Evolutionary conservation across 2,329 filamentous ascomycete genomes (phyloP), one percentile per base, ranked within the genome.

Genomic region (Diplocarpon mali): DNA sequence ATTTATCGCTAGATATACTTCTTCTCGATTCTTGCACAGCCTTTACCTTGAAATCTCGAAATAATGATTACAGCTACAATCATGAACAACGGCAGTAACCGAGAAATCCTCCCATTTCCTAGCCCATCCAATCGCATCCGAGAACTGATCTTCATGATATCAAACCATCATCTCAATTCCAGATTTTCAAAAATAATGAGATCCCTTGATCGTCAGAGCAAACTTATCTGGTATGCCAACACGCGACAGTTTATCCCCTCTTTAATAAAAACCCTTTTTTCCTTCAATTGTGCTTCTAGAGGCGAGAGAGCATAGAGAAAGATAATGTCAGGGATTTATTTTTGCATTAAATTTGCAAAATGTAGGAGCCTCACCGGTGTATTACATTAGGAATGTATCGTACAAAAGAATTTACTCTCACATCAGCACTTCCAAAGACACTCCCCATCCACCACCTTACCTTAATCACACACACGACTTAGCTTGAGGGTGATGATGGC

Each of bases 341-440:
- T 55, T 68, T 10, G 60, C 65, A n/a, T 59, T 57, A 34, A 65
- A n/a, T n/a, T n/a, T n/a, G n/a, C n/a, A 69, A 44, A 55, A 59
- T 0, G 64, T 69, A 20, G 65, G 20, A 24, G 4, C 7, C 20
- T 24, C 20, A 7, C 30, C 9, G 30, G 9, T 14, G 30, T 32
- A 32, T 14, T 9, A 32, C n/a, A 32, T 10, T 3, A 69, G 73
- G 11, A 82, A 85, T 46, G 69, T 80, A 7, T 80, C 80, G 0
- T 70, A 73, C 2, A 70, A 78, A 34, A 80, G 76, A 0, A 62
- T 60, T 5, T 60, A 56, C 43, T 61, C 57, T 36, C 57, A 50
- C 8, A 63, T 64, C 8, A 47, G 40, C 13, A 51, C 49, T 2
- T 56, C 61, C 2, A 50, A 56, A 5, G 51, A 47, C 14, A 38